Evolutionary conservation across 2,329 filamentous ascomycete species (phyloP).

Genomic region (Magnaporthiopsis poae): DNA sequence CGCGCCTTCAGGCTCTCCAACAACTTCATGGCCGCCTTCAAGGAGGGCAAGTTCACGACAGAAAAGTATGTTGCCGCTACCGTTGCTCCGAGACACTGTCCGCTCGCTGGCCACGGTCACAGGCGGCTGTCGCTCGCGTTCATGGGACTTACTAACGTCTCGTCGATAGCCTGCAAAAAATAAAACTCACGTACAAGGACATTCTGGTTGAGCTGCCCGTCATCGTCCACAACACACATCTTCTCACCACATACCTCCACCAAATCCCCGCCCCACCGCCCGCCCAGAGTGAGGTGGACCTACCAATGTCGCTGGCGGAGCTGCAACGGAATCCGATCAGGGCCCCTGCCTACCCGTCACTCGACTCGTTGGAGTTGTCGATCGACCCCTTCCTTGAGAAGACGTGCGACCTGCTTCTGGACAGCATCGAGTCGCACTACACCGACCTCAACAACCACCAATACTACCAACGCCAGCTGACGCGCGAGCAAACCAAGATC

Average conservation of each 20-base stretch:
- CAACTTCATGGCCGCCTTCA: slow-evolving; percentile 80
- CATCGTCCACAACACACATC: slow-evolving; percentile 89
- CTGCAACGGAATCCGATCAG: slow-evolving; percentile 56
- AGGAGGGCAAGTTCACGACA: slow-evolving; percentile 95
- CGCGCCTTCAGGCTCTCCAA: slow-evolving; percentile 85
- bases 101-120: too few species aligned
- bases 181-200: slow-evolving; percentile 84
- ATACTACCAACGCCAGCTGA: slow-evolving; percentile 84
- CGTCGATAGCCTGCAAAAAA: slow-evolving; percentile 70
- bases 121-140: too few species aligned
- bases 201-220: slow-evolving; percentile 86
- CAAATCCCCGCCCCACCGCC: slow-evolving; percentile 63
- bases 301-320: slow-evolving; percentile 70
- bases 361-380: slow-evolving; percentile 79
- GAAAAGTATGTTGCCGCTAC: slow-evolving; percentile 58
- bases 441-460: slow-evolving; percentile 99
- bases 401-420: slow-evolving; percentile 89
- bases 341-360: slow-evolving; percentile 71
- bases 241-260: slow-evolving; percentile 89
- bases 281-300: slow-evolving; percentile 56
- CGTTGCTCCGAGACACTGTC: too few species aligned
- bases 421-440: slow-evolving; percentile 95
- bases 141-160: too few species aligned
- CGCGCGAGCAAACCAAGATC: slow-evolving; percentile 92
- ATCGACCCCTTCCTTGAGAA: slow-evolving; percentile 98